Base-by-base conservation (phyloP, 208 protist species). In the Crithidia bombi region DNA sequence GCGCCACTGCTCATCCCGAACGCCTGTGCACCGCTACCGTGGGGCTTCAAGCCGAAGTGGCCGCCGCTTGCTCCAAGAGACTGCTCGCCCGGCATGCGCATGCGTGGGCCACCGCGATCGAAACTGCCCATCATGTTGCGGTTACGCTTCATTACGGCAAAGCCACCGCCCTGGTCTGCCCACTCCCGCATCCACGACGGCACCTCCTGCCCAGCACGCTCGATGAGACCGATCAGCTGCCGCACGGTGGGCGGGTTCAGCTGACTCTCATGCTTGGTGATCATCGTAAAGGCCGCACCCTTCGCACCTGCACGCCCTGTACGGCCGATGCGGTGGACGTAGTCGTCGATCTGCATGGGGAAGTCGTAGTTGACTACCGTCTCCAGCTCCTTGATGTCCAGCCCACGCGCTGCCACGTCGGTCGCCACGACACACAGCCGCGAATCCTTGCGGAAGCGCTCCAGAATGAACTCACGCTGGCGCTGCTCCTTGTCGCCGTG, bases 301-400 rank as follows among this genome's bases (percentile, higher is more conserved):
- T 95, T 96, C 1, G 88, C 91, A 2, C 93, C 93, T 12, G 93
- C 93, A 28, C 93, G 93, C 23, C 93, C 93, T 5, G 93, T 97
- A 54, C 93, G 90, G 63, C 93, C 98, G 71, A 99, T 99, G 63
- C 98, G 92, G 86, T 99, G 98, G 17, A 99, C 86, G 79, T 99
- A 99, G 71, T 98, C 93, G 77, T 99, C 98, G 59, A 99, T 98
- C 78, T 99, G 97, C 78, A 98, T 98, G 10, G 98, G 98, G 88
- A 99, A 99, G 80, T 99, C 98, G 78, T 98, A 99, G 84, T 99
- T 99, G 64, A 99, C 97, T 26, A 99, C 99, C 54, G 98, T 96
- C 82, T 98, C 93, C 35, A 99, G 92, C 73, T 99, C 89, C 49
- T 98, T 97, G 73, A 99, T 99, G 76, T 99, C 99, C 3, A 99